These are phyloP conservation scores for Nematocida parisii DNA, from an alignment of 371 early-diverging fungal genomes.

Conservation along the genomic window DNA sequence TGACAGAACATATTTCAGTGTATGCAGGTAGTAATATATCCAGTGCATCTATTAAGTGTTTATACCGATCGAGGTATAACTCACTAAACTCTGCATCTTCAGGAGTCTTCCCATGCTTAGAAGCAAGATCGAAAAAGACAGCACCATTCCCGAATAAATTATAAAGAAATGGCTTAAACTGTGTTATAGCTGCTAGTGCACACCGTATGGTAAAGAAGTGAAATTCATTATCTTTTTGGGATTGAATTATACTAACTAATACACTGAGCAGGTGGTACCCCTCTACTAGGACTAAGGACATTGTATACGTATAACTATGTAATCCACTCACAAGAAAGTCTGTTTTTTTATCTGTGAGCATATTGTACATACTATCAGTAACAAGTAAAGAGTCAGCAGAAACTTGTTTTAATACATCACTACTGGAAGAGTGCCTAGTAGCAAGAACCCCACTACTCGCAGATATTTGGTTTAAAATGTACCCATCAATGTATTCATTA, in stretches of 20 bases:
- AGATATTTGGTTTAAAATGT: not conserved
- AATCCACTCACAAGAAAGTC: not conserved
- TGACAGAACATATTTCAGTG: not conserved
- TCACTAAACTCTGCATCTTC: too few relatives aligned
- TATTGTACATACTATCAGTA: not conserved
- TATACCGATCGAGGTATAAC: too few relatives aligned
- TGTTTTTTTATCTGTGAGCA: not conserved
- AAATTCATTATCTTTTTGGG: not conserved
- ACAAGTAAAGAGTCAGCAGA: not conserved
- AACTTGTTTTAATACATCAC: not conserved
- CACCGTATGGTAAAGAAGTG: not conserved
- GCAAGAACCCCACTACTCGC: not conserved
- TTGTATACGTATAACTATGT: not conserved
- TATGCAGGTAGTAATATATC: not conserved
- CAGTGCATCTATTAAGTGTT: too few relatives aligned
- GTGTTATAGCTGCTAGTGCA: not conserved
- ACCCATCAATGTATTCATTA: not conserved
- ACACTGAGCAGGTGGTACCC: not conserved
- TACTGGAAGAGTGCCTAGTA: not conserved
- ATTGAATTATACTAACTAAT: not conserved
- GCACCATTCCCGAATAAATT: not conserved
- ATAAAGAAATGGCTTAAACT: not conserved
- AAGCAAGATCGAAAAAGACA: not conserved
- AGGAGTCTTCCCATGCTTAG: too few relatives aligned
- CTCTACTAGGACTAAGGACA: not conserved